Percentiles rank a stretch among this genome's conserved stretches.
phyloP scores from a whole-genome alignment of 2,329 filamentous ascomycete species.

The Colletotrichum acutatum region DNA sequence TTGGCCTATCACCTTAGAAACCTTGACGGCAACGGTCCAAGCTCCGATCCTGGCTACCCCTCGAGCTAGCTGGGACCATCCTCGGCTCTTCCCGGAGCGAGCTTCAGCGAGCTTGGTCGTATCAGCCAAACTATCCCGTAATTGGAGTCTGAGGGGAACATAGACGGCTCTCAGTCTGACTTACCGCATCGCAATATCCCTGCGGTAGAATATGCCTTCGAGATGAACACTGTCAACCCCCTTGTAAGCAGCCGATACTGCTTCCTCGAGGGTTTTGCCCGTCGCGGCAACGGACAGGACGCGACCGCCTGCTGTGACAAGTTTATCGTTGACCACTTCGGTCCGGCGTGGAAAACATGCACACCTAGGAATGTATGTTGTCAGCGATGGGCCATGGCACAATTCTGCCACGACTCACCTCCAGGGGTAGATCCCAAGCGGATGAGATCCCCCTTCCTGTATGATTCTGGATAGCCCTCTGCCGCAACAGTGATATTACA shows the following conservation, averaged over 20 bases:
- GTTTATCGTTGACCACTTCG: constrained; percentile 66
- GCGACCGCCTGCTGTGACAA: constrained; percentile 85
- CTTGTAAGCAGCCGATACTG: constrained; percentile 88
- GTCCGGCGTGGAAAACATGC: constrained; percentile 97
- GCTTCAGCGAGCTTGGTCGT: not conserved
- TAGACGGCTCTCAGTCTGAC: not conserved
- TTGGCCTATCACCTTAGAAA: not conserved
- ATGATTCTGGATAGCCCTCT: constrained; percentile 88
- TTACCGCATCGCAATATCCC: constrained; percentile 79
- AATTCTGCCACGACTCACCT: not conserved
- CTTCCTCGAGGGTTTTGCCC: constrained; percentile 77
- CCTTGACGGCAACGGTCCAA: not conserved
- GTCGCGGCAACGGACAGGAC: constrained; percentile 94
- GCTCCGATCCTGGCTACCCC: not conserved
- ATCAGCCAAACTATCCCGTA: not conserved
- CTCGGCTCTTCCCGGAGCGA: constrained; percentile 2
- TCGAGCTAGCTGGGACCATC: not conserved
- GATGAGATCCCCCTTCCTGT: constrained; percentile 78
- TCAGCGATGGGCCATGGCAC: not conserved
- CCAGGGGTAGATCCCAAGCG: constrained; percentile 50
- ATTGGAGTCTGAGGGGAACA: not conserved
- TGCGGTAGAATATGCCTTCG: constrained; percentile 89
- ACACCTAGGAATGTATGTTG: constrained; percentile 49
- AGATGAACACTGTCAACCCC: constrained; percentile 85
- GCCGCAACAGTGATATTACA: constrained; percentile 95